Conservation (phyloP, 2,329 filamentous ascomycete genomes). For the Nakataea oryzae region DNA sequence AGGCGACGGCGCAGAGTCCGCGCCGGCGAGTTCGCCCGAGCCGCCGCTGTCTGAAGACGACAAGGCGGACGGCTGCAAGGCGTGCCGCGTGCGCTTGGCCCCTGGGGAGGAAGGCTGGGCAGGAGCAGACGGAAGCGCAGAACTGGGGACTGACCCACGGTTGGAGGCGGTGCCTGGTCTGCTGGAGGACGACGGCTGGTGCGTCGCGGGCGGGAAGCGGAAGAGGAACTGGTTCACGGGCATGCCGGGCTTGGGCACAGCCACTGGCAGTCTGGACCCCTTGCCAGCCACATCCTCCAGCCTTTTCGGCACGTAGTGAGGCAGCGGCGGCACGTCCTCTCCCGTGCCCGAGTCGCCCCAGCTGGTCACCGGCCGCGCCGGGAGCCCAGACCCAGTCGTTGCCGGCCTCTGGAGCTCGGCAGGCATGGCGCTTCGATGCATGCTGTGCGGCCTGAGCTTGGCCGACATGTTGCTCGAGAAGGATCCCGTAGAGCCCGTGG, state of each 20-base stretch:
- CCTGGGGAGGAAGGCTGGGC: neutral
- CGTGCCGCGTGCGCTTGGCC: conserved; percentile 3
- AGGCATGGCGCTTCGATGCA: neutral
- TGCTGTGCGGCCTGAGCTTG: neutral
- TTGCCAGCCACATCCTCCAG: neutral
- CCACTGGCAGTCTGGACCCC: neutral
- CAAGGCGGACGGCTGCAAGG: conserved; percentile 10
- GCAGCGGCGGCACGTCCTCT: neutral
- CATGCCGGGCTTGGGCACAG: neutral
- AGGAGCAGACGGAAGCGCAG: conserved; percentile 5
- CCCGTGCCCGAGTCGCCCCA: neutral
- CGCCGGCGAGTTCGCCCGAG: conserved; percentile 3
- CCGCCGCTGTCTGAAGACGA: conserved; percentile 10
- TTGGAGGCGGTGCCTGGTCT: conserved; percentile 9
- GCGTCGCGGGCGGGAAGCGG: neutral
- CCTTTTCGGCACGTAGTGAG: neutral
- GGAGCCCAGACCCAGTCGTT: neutral
- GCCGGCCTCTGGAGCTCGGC: neutral
- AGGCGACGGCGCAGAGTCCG: conserved; percentile 11
- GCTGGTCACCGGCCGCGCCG: conserved; percentile 1
- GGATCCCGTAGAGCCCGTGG: neutral
- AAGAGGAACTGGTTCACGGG: conserved; percentile 4
- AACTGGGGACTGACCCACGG: conserved; percentile 7
- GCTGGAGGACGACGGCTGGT: conserved; percentile 6
- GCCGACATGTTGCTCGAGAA: neutral